Evolutionary conservation across 176 grass and related monocot genomes (phyloP), one percentile per base, ranked within the genome.

Genomic region (Oryza punctata): DNA sequence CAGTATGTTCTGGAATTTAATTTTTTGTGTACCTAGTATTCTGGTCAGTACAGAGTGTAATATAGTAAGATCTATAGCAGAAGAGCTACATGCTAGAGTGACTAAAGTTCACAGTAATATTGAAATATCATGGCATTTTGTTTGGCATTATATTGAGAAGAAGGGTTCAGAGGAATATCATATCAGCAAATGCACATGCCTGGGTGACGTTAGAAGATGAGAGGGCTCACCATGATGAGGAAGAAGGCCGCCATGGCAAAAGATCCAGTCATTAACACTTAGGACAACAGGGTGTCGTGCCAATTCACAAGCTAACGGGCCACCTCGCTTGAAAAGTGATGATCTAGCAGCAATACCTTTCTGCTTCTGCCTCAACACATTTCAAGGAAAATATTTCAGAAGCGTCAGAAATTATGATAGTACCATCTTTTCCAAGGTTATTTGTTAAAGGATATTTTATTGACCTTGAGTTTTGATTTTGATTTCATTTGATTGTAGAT

Each of bases 241-340:
- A 73, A 94, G 91, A 85, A 99, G 96, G 43, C 91, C 96, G 52
- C 96, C 96, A 87, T 99, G 96, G 76, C 96, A 99, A 81, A 99
- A 99, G 32, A 96, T 78, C 96, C 91, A 96, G 26, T 96, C 91
- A 85, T 99, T 91, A 37, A 99, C 71, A 52, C 85, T 92, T 18
- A 99, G 91, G 14, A 99, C 85, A 27, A 99, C 85, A 19, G 96
- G 82, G 92, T 99, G 91, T 1, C 70, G 73, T n/a, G 93, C 87
- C 85, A 99, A 82, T 86, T 99, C 91, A 67, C 85, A 91, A 43
- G 93, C 96, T 68, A 99, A 81, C 6, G 54, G 87, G 21, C 89
- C 93, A 66, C 93, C 96, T 70, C 88, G 83, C 63, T 87, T 92
- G 49, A 96, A 82, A 92, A 99, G 93, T 23, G 78, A 91, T 77